Conservation (phyloP, 75 land plant species). For the Gnetum montanum region DNA sequence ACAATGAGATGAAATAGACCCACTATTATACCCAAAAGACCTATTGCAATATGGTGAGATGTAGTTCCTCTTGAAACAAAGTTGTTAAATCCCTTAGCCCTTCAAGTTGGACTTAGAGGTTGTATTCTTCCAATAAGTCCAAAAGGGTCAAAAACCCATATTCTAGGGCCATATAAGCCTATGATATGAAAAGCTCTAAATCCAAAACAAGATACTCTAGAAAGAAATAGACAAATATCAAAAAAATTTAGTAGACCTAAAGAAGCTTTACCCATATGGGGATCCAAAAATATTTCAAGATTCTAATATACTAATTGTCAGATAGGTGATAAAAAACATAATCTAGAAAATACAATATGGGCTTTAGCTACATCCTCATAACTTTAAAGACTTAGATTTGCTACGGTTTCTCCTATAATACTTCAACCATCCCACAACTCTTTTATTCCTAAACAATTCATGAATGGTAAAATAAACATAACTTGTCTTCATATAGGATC, state of each 20-base stretch:
- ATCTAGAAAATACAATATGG: slow-evolving; percentile 1
- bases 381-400: neutral
- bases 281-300: neutral
- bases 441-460: neutral
- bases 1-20: neutral
- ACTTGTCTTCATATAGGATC: no score
- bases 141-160: slow-evolving; percentile 30
- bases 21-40: neutral
- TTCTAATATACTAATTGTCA: slow-evolving; percentile 1
- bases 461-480: no score
- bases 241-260: neutral
- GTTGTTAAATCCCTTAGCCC: neutral
- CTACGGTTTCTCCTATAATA: no score
- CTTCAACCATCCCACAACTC: no score
- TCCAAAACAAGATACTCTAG: slow-evolving; percentile 5
- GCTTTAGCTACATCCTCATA: neutral
- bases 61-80: neutral
- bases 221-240: slow-evolving; percentile 1
- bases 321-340: neutral
- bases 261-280: neutral
- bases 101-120: neutral
- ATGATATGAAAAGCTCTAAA: slow-evolving; percentile 30
- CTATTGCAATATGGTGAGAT: neutral
- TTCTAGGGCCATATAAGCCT: slow-evolving; percentile 27
- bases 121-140: slow-evolving; percentile 1